Base-by-base conservation (phyloP, 2,329 filamentous ascomycete species). In the Colletotrichum falcatum region DNA sequence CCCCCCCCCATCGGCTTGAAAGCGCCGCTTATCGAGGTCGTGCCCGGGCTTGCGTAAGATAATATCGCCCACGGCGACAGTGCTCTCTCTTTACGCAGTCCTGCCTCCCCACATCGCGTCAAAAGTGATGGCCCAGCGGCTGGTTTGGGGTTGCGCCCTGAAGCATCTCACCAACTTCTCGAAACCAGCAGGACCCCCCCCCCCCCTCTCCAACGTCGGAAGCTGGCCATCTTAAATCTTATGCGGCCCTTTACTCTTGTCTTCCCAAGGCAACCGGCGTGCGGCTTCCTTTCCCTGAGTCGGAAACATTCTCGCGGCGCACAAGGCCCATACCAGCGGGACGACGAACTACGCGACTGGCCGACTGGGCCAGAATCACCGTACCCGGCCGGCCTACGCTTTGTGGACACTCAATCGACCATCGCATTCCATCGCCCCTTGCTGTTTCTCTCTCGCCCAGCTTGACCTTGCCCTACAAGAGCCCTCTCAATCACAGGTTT, bases 1-100 rank as follows among this genome's bases (percentile, higher is more conserved):
- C 48, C 56, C 54, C 63, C 56, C 56, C 58, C 66, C 67, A 70
- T 66, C 67, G 56, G 56, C 58, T 58, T 28, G 16, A 44, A 18
- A 28, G 37, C 59, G 58, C 56, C 55, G 58, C 30, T 39, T 16
- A 46, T 26, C 37, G 44, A 44, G 51, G 42, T 62, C 59, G 61
- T 46, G 54, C 64, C 28, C 23, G 14, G 26, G 35, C 59, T 58
- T 55, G 62, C 62, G 55, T 49, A 56, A 58, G 23, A 49, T 49
- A 6, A 49, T 49, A 6, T 46, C 44, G 44, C 35, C 26, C 56
- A 44, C 23, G n/a, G 33, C 62, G 42, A 62, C 28, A 46, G 26
- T 39, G 58, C 23, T 62, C 42, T 60, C n/a, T 62, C 42, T 60
- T 18, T 30, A n/a, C 20, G 33, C 42, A 49, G 18, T 26, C 16